Percentiles rank a stretch among this genome's conserved stretches.
Evolutionary conservation across 805 yeast genomes (phyloP).

Genomic region (Suhomyces faveliae): DNA sequence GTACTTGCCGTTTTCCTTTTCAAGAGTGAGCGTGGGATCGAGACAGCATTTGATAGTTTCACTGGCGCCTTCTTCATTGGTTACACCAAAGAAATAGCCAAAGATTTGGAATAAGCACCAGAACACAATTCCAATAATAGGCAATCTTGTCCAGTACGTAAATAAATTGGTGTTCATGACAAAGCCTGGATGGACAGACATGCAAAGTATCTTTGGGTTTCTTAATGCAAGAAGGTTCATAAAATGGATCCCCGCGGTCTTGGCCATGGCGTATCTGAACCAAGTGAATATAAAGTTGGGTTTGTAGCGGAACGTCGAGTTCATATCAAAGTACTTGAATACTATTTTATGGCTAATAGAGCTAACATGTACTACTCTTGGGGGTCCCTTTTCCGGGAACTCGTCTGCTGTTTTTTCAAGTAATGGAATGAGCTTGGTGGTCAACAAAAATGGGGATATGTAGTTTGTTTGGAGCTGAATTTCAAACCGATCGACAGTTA

Average conservation of each 20-base stretch:
- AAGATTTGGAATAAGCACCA: conserved; percentile 71
- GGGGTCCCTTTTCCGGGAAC: conserved; percentile 30
- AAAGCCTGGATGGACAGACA: conserved; percentile 80
- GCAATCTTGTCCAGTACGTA: conserved; percentile 73
- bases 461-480: conserved; percentile 78
- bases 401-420: conserved; percentile 40
- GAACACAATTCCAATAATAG: conserved; percentile 71
- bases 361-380: conserved; percentile 61
- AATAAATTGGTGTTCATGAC: conserved; percentile 80
- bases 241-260: conserved; percentile 75
- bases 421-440: conserved; percentile 56
- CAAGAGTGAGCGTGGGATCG: conserved; percentile 46
- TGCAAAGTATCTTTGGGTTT: conserved; percentile 62
- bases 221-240: conserved; percentile 61
- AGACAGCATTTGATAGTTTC: conserved; percentile 65
- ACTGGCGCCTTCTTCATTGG: conserved; percentile 67
- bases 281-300: conserved; percentile 75
- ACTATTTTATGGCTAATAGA: conserved; percentile 65
- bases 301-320: conserved; percentile 48
- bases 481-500: conserved; percentile 71
- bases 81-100: conserved; percentile 67
- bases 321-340: conserved; percentile 46
- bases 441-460: conserved; percentile 69
- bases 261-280: conserved; percentile 75
- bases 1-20: conserved; percentile 68